Percentiles rank a stretch among this genome's conserved stretches.
Conservation (phyloP, 768 basidiomycete genomes). For the Lactifluus subvellereus region DNA sequence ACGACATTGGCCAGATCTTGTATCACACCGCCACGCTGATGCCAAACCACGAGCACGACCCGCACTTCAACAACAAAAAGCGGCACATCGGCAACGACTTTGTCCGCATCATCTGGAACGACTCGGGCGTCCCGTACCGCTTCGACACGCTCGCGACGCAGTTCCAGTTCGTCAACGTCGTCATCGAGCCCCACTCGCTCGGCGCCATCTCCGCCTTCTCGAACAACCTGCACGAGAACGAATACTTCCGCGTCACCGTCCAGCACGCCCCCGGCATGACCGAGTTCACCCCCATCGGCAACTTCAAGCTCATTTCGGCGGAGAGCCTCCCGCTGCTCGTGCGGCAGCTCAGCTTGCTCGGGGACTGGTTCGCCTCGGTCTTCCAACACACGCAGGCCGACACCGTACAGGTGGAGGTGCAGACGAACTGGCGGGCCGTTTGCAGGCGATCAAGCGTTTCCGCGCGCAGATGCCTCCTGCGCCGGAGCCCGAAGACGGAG, state of each 20-base stretch:
- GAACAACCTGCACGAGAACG: slow-evolving; percentile 78
- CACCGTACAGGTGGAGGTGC: slow-evolving; percentile 66
- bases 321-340: slow-evolving; percentile 82
- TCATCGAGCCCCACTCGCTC: slow-evolving; percentile 88
- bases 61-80: slow-evolving; percentile 79
- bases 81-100: slow-evolving; percentile 95
- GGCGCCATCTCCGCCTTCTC: slow-evolving; percentile 83
- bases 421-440: slow-evolving; percentile 85
- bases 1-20: slow-evolving; percentile 91
- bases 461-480: slow-evolving; percentile 26
- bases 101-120: slow-evolving; percentile 96
- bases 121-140: slow-evolving; percentile 80
- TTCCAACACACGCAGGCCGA: slow-evolving; percentile 71
- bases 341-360: slow-evolving; percentile 78
- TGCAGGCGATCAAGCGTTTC: slow-evolving; percentile 76
- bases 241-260: slow-evolving; percentile 92
- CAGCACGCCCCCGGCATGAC: slow-evolving; percentile 88
- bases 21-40: slow-evolving; percentile 98
- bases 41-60: slow-evolving; percentile 71
- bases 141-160: slow-evolving; percentile 91
- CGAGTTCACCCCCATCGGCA: slow-evolving; percentile 88
- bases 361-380: slow-evolving; percentile 87
- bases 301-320: slow-evolving; percentile 91
- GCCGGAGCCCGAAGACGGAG: slow-evolving; percentile 24
- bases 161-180: slow-evolving; percentile 97